A percentile compares a stretch with the other conserved stretches of the same genome.
Evolutionary conservation across 1,284 basidiomycete genomes (phyloP).

Genomic region (Tilletia horrida): DNA sequence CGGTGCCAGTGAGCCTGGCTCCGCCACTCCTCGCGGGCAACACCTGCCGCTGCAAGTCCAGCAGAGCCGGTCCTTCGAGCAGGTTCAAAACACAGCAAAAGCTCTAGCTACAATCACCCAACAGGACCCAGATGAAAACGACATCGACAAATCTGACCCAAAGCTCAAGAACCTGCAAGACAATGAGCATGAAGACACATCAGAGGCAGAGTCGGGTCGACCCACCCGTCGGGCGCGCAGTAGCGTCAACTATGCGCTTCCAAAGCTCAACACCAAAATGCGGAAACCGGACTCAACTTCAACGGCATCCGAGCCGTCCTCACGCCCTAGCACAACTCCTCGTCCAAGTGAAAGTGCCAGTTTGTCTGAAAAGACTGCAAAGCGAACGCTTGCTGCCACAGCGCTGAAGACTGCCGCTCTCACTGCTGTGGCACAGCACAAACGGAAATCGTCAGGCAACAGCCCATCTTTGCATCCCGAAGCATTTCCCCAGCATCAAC

Average conservation of each 20-base stretch:
- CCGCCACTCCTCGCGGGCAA: background rate
- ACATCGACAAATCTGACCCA: background rate
- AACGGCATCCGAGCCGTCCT: background rate
- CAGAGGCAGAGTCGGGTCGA: slow-evolving; percentile 6
- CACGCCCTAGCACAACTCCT: background rate
- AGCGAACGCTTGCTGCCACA: background rate
- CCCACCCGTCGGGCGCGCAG: slow-evolving; percentile 33
- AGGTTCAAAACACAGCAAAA: background rate
- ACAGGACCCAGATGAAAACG: background rate
- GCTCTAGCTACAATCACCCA: background rate
- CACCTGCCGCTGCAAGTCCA: background rate
- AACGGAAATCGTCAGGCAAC: background rate
- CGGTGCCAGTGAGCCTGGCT: background rate
- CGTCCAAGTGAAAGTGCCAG: background rate
- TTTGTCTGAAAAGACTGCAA: background rate
- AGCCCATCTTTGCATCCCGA: too few species aligned
- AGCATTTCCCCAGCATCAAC: background rate
- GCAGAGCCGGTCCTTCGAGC: background rate
- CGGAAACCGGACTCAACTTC: slow-evolving; percentile 42
- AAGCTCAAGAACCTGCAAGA: background rate
- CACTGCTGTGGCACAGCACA: background rate
- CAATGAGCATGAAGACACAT: background rate
- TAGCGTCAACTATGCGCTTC: slow-evolving; percentile 52
- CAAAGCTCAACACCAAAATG: slow-evolving; percentile 55
- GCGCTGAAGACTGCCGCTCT: background rate